A percentile compares a stretch with the other conserved stretches of the same genome.
Conservation (phyloP, 78 protist genomes). For the Salpingoeca rosetta region DNA sequence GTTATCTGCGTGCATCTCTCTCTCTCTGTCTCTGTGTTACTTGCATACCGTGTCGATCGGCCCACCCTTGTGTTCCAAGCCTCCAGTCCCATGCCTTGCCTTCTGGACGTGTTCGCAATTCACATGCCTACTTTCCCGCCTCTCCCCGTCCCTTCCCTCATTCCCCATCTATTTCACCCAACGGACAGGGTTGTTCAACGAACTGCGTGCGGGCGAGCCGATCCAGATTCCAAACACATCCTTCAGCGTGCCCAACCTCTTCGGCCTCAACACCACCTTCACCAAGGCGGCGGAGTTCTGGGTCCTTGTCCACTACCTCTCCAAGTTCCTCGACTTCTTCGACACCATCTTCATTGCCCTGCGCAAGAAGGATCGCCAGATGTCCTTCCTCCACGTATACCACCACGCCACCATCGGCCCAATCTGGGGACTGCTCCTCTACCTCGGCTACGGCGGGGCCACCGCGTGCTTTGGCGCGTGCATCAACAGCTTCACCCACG, state of each 20-base stretch:
- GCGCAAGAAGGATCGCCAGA: not conserved
- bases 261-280: not conserved
- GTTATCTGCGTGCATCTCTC: too few relatives aligned
- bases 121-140: not conserved
- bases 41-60: too few relatives aligned
- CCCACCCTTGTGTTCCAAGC: too few relatives aligned
- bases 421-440: not conserved
- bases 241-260: not conserved
- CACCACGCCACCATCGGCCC: not conserved
- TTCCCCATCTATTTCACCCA: not conserved
- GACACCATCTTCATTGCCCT: constrained; percentile 1
- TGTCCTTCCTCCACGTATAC: constrained; percentile 10
- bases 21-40: too few relatives aligned
- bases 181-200: not conserved
- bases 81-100: too few relatives aligned
- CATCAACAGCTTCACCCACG: not conserved
- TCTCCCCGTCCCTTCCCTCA: not conserved
- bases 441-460: not conserved
- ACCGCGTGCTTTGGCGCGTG: not conserved
- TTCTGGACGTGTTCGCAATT: too few relatives aligned
- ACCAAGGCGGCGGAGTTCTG: not conserved
- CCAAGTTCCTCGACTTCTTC: constrained; percentile 1
- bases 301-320: not conserved
- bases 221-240: not conserved
- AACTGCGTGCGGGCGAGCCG: not conserved